These are phyloP conservation scores for Quercus tomentella DNA, from an alignment of 331 rosid species.

Conservation along the genomic window DNA sequence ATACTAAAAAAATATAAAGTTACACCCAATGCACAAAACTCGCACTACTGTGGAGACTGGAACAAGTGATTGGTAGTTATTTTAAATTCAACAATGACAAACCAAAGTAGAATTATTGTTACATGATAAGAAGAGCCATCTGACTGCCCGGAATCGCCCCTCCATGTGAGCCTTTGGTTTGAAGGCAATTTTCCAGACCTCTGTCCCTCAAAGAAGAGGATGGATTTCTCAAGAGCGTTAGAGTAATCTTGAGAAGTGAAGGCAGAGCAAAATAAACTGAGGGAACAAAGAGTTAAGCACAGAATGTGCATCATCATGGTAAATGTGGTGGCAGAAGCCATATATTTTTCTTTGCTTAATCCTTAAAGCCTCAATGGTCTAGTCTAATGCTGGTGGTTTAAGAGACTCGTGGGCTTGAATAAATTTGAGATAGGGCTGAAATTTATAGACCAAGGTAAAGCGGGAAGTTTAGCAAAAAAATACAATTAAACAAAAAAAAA, in stretches of 20 bases:
- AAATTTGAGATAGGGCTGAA: neutral
- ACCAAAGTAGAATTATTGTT: neutral
- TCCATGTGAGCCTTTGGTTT: constrained; percentile 59
- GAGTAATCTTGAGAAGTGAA: constrained; percentile 62
- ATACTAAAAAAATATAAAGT: no score
- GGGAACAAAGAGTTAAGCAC: constrained; percentile 24
- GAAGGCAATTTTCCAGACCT: constrained; percentile 75
- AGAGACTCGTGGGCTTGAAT: constrained; percentile 7
- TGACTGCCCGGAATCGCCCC: constrained; percentile 73
- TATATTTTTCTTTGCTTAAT: neutral
- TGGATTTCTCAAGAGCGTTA: constrained; percentile 69
- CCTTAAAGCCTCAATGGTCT: neutral
- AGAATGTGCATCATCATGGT: constrained; percentile 15
- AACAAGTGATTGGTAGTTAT: neutral
- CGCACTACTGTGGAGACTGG: no score
- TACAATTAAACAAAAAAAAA: neutral
- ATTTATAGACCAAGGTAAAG: constrained; percentile 25
- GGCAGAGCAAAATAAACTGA: constrained; percentile 26
- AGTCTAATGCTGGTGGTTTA: neutral
- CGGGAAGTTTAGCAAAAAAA: no score
- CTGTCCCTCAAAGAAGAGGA: constrained; percentile 90
- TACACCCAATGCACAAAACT: no score
- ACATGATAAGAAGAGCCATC: constrained; percentile 89
- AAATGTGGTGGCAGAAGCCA: constrained; percentile 29
- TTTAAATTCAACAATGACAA: neutral